phyloP scores from a whole-genome alignment of 495 filamentous ascomycete genomes.

The Xylaria telfairii region DNA sequence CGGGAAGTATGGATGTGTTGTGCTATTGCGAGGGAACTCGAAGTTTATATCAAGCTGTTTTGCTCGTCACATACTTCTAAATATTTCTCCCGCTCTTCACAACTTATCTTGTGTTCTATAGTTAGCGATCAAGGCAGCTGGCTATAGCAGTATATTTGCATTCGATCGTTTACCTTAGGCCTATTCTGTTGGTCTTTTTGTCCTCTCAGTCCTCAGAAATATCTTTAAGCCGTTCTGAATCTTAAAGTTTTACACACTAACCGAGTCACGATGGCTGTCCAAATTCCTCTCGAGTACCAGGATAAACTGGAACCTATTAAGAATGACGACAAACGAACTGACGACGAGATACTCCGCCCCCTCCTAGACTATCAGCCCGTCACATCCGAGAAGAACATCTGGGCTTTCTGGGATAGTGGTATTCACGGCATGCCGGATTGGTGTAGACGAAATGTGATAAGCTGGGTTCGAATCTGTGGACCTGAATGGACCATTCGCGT shows the following conservation, averaged over 20 bases:
- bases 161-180: background rate
- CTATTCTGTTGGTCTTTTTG: background rate
- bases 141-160: background rate
- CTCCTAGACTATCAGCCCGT: conserved; percentile 21
- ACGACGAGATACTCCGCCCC: conserved; percentile 6
- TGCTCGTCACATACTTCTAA: background rate
- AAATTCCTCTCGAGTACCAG: conserved; percentile 12
- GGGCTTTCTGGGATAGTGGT: conserved; percentile 41
- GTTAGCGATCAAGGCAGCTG: background rate
- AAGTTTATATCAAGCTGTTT: background rate
- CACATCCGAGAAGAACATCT: conserved; percentile 42
- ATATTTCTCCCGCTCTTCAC: background rate
- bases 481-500: conserved; percentile 21
- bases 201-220: too few species aligned
- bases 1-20: background rate
- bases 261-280: background rate
- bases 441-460: conserved; percentile 37
- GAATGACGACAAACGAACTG: conserved; percentile 15
- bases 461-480: conserved; percentile 21
- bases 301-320: background rate
- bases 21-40: background rate
- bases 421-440: conserved; percentile 36
- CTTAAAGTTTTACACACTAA: background rate
- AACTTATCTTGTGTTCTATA: background rate
- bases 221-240: background rate